Conservation (phyloP, 2,329 filamentous ascomycete species). For the Alternaria ventricosa region DNA sequence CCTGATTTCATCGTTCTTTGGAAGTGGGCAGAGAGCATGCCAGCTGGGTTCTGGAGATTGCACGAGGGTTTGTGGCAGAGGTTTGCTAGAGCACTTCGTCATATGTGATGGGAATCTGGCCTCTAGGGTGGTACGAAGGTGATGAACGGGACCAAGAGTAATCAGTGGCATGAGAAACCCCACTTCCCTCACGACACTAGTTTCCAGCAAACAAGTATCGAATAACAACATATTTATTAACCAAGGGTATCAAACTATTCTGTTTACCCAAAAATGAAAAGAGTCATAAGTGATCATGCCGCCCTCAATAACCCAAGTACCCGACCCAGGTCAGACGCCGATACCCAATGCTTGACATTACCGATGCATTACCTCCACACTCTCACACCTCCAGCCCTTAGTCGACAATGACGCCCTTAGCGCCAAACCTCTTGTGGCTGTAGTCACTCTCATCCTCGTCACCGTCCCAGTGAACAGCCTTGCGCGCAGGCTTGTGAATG, state of each 20-base stretch:
- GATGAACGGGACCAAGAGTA: neutral
- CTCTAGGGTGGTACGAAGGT: neutral
- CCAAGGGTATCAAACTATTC: neutral
- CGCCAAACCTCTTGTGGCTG: slow-evolving; percentile 9
- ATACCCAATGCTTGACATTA: neutral
- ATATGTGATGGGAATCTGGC: neutral
- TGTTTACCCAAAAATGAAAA: neutral
- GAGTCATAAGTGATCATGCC: neutral
- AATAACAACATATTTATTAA: neutral
- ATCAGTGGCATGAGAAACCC: neutral
- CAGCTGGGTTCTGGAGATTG: neutral
- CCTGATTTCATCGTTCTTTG: neutral
- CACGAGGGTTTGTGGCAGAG: neutral
- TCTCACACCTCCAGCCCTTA: neutral
- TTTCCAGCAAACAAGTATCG: neutral
- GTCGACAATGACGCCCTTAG: slow-evolving; percentile 27
- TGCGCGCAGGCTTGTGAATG: slow-evolving; percentile 66
- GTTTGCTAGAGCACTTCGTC: neutral
- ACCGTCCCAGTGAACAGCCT: slow-evolving; percentile 21
- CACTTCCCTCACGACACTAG: neutral
- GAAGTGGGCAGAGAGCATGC: neutral
- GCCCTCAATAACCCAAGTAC: neutral
- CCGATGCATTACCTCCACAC: neutral
- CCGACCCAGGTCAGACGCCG: neutral
- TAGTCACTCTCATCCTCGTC: slow-evolving; percentile 25